A percentile compares a stretch with the other conserved stretches of the same genome.
Evolutionary conservation across 2,329 filamentous ascomycete genomes (phyloP).

Genomic region (Ophiostoma piceae): DNA sequence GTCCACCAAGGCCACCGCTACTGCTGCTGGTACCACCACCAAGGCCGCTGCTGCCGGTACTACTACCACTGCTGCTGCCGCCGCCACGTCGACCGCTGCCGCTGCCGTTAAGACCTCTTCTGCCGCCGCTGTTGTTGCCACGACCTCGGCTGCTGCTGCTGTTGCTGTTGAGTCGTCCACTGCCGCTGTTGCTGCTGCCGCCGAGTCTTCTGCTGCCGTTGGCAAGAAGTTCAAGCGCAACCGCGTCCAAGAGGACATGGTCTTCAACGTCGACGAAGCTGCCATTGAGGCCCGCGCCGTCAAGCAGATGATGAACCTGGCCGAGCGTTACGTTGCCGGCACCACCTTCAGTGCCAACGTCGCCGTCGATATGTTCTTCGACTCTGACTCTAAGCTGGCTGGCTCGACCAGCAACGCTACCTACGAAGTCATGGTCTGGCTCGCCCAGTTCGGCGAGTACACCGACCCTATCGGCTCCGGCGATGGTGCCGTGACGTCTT

Average conservation of each 20-base stretch:
- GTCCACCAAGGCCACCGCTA: background rate
- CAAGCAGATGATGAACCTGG: background rate
- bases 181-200: background rate
- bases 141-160: background rate
- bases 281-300: slow-evolving; percentile 13
- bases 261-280: slow-evolving; percentile 9
- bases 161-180: background rate
- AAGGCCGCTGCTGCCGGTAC: background rate
- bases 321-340: slow-evolving; percentile 50
- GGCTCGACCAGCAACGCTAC: slow-evolving; percentile 39
- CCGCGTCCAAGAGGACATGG: background rate
- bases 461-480: slow-evolving; percentile 45
- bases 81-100: slow-evolving; percentile 34
- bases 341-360: slow-evolving; percentile 48
- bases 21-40: background rate
- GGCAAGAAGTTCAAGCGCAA: background rate
- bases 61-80: background rate
- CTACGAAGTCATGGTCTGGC: slow-evolving; percentile 38
- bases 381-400: slow-evolving; percentile 39
- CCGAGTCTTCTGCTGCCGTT: background rate
- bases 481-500: slow-evolving; percentile 34
- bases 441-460: slow-evolving; percentile 43
- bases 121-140: background rate
- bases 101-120: slow-evolving; percentile 31
- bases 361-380: slow-evolving; percentile 55